phyloP scores from a whole-genome alignment of 2,329 filamentous ascomycete species.

The Fusarium setosum region DNA sequence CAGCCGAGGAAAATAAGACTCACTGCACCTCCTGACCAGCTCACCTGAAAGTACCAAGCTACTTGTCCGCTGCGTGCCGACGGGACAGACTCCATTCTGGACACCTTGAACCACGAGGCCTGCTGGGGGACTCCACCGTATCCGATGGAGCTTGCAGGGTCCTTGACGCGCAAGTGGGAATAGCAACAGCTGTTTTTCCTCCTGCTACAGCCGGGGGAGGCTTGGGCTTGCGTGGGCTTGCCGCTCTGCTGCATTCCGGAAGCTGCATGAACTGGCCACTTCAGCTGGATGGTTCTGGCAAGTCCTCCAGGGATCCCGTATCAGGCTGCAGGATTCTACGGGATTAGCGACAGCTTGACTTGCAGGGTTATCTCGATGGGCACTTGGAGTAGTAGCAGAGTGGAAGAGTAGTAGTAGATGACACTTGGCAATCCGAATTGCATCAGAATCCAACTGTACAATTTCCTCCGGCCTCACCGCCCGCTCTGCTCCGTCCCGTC shows the following conservation, averaged over 20 bases:
- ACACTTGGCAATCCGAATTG: conserved; percentile 1
- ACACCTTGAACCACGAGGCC: conserved; percentile 25
- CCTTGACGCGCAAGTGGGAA: conserved; percentile 12
- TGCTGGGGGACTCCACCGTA: conserved; percentile 10
- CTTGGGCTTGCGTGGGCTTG: not conserved
- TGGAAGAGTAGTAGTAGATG: not conserved
- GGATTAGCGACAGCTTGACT: conserved; percentile 7
- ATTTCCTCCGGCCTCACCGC: conserved; percentile 12
- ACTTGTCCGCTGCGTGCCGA: not conserved
- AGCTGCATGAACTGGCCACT: conserved; percentile 39
- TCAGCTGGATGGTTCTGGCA: conserved; percentile 15
- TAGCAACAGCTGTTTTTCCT: conserved; percentile 20
- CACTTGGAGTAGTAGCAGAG: not conserved
- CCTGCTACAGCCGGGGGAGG: not conserved
- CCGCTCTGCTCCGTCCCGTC: conserved; percentile 5
- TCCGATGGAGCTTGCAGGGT: conserved; percentile 16
- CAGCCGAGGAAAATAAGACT: conserved; percentile 12
- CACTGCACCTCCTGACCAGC: not conserved
- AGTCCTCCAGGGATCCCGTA: not conserved
- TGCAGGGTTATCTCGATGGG: not conserved
- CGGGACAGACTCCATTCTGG: not conserved
- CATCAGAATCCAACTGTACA: not conserved
- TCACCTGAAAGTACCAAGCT: not conserved
- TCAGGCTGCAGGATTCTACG: conserved; percentile 26
- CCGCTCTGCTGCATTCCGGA: conserved; percentile 11